Percentiles rank a stretch among this genome's conserved stretches.
phyloP scores from a whole-genome alignment of 177 flowering plant species.

The Vitis hybrid region DNA sequence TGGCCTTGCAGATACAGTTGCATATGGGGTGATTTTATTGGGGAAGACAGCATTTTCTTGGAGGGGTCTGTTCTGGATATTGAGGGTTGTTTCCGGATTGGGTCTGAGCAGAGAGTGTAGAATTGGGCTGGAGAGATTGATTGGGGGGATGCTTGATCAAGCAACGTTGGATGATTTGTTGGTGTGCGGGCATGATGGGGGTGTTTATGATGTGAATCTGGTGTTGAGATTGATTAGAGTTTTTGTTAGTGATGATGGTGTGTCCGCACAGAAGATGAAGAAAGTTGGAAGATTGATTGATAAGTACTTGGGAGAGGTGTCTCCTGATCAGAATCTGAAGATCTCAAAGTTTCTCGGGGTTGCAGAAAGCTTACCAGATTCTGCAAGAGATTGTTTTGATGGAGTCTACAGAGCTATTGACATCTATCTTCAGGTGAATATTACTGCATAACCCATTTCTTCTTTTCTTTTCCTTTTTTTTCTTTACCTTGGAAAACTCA shows the following conservation, averaged over 20 bases:
- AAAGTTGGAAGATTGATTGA: slow-evolving; percentile 70
- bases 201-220: slow-evolving; percentile 73
- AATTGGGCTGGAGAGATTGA: slow-evolving; percentile 55
- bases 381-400: slow-evolving; percentile 84
- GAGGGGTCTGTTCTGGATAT: slow-evolving; percentile 67
- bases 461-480: neutral
- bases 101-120: slow-evolving; percentile 50
- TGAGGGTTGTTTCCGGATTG: slow-evolving; percentile 54
- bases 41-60: slow-evolving; percentile 64
- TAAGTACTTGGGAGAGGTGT: slow-evolving; percentile 72
- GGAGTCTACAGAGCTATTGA: slow-evolving; percentile 90
- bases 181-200: slow-evolving; percentile 45
- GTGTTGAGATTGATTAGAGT: slow-evolving; percentile 65
- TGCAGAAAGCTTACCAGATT: slow-evolving; percentile 85
- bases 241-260: slow-evolving; percentile 42
- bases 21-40: slow-evolving; percentile 52
- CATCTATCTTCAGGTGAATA: slow-evolving; percentile 74
- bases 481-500: neutral
- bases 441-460: neutral
- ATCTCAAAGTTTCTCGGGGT: slow-evolving; percentile 75
- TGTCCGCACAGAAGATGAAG: slow-evolving; percentile 49
- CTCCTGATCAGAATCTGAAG: slow-evolving; percentile 83
- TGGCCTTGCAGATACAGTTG: slow-evolving; percentile 66
- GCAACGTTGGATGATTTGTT: slow-evolving; percentile 80
- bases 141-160: slow-evolving; percentile 70